Evolutionary conservation across 108 stramenopile species (phyloP).

Genomic region (Skeletonema grethae): DNA sequence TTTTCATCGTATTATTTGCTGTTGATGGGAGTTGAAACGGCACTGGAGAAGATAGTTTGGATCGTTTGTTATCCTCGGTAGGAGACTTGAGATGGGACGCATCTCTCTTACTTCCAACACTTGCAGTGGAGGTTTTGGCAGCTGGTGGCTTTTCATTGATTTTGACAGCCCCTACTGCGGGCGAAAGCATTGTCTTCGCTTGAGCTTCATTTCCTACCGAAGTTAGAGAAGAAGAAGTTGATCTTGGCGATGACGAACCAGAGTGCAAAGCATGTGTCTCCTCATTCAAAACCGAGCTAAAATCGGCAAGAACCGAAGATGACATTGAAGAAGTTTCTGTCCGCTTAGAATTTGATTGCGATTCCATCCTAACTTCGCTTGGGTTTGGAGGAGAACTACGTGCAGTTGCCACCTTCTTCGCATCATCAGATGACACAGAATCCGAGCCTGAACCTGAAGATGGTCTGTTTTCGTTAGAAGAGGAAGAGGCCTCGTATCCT

Average conservation of each 20-base stretch:
- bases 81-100: constrained; percentile 8
- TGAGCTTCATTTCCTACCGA: constrained; percentile 11
- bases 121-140: constrained; percentile 1
- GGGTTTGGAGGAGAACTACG: constrained; percentile 7
- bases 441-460: constrained; percentile 41
- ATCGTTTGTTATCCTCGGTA: constrained; percentile 7
- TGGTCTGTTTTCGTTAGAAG: constrained; percentile 42
- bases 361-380: constrained; percentile 30
- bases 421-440: constrained; percentile 45
- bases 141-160: not conserved
- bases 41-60: constrained; percentile 1
- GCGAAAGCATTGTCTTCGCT: not conserved
- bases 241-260: constrained; percentile 31
- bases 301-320: constrained; percentile 49
- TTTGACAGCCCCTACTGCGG: not conserved
- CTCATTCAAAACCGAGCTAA: constrained; percentile 50
- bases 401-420: constrained; percentile 28
- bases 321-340: constrained; percentile 49
- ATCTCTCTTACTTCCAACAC: constrained; percentile 21
- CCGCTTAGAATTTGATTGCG: constrained; percentile 29
- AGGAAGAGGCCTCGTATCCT: constrained; percentile 48
- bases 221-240: constrained; percentile 27
- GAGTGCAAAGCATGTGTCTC: constrained; percentile 19
- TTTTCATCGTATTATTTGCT: constrained; percentile 21
- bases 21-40: not conserved